Base-by-base conservation (phyloP, 768 basidiomycete species). In the Calocera cornea region DNA sequence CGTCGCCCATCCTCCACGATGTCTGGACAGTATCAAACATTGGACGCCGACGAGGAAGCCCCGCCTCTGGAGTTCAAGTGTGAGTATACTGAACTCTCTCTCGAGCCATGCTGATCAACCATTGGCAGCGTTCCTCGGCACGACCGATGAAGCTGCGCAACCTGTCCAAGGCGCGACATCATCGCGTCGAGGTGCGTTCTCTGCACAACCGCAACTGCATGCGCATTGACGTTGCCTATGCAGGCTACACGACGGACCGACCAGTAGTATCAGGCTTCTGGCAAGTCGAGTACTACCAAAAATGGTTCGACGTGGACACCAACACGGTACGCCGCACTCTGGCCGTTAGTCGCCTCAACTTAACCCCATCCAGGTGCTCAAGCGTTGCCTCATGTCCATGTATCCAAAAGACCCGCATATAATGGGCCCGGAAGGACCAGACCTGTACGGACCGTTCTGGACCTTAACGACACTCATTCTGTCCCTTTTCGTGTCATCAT, bases 371-470 rank as follows among this genome's bases (percentile, higher is more conserved):
- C 71, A 87, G 86, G 88, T 90, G 17, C 76, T 92, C 38, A 80
- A 81, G 71, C 84, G 91, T 68, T 92, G 90, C 72, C 78, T 92
- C 66, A 83, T 89, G n/a, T 89, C 89, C n/a, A 71, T 41, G 36
- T 82, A 82, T 33, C 83, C 86, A 34, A 77, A 84, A 2, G 82
- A 83, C 47, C 91, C 83, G 14, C 84, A 87, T 68, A 81, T 87
- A 36, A 83, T 80, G 60, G 64, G 44, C 16, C 67, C 31, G 36
- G 66, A 60, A 24, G 47, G 81, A 44, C 75, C 81, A 17, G 89
- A 91, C 74, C 83, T 91, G 41, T 89, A 90, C 74, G 95, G 95
- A 0, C 94, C 95, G 1, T 97, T 99, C 80, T 99, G 95, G 95
- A 92, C 95, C 0, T 83, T 97, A 40, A 95, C 94, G 1, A 98